A percentile compares a stretch with the other conserved stretches of the same genome.
These are phyloP conservation scores for Arachnopeziza araneosa DNA, from an alignment of 2,329 filamentous ascomycete species.

Conservation along the genomic window DNA sequence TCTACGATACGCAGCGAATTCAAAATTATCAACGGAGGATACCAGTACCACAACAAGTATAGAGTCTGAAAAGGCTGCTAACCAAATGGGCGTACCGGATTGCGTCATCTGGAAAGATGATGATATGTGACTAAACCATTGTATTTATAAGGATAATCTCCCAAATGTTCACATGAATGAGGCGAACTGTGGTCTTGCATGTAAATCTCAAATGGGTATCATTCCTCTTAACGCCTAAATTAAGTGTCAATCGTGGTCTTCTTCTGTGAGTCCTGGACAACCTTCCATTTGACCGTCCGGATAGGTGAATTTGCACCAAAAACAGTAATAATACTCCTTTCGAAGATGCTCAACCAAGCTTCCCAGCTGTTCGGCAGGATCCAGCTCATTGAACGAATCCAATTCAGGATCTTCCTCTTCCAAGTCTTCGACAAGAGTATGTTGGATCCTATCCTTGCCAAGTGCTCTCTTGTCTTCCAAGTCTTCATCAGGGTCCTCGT, in stretches of 20 bases:
- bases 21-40: conserved; percentile 9
- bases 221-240: conserved; percentile 16
- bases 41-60: conserved; percentile 1
- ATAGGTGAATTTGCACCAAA: conserved; percentile 91
- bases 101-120: conserved; percentile 15
- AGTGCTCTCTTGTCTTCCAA: conserved; percentile 66
- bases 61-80: conserved; percentile 2
- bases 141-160: neutral
- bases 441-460: conserved; percentile 49
- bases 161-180: neutral
- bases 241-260: conserved; percentile 63
- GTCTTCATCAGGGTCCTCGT: conserved; percentile 65
- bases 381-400: conserved; percentile 69
- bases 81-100: conserved; percentile 22
- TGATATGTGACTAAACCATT: neutral
- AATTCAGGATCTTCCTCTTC: conserved; percentile 79
- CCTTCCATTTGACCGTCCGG: conserved; percentile 71
- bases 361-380: conserved; percentile 59
- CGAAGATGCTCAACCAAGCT: conserved; percentile 66
- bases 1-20: conserved; percentile 22
- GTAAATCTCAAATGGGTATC: conserved; percentile 20
- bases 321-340: conserved; percentile 74
- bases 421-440: conserved; percentile 59
- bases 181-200: neutral
- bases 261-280: conserved; percentile 82